Base-by-base conservation (phyloP, 495 filamentous ascomycete genomes). In the Physcia stellaris region DNA sequence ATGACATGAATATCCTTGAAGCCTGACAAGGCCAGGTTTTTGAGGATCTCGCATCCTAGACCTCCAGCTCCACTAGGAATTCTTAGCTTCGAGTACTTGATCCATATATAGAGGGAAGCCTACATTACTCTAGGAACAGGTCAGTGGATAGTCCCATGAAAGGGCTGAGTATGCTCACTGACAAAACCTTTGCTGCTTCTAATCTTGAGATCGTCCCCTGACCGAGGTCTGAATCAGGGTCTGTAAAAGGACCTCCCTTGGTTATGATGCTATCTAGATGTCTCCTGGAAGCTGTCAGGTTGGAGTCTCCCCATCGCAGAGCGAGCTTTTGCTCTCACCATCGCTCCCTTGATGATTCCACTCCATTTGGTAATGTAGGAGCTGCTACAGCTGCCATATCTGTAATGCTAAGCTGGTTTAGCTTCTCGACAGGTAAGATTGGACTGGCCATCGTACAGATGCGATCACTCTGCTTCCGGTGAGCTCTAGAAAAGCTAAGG, bases 1-100 rank as follows among this genome's bases (percentile, higher is more conserved):
- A 99, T 96, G 27, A 99, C 88, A 64, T 96, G 86, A 42, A 99
- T 94, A 54, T 95, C 71, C 57, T 81, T 92, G 64, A 96, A 96
- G 9, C 92, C 86, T 3, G 87, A 94, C 3, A 95, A 68, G 21
- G 92, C 90, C 7, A 99, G 73, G 49, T 96, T 86, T 66, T 99
- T 99, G 27, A 99, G 59, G 35, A 99, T 87, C 57, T 99, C 92
- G 50, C 92, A 99, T 42, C 92, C 92, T 47, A 99, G 57, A 9
- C 92, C 92, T 41, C 92, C 92, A 45, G 92, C 92, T 29, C 92
- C 92, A 41, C 83, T 94, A 35, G 35, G 65, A 47, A 62, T 53
- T 10, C 19, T 17, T 33, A 9, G 24, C 23, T 15, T 37, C 16
- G 9, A 32, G n/a, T 4, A 17, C 4, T 36, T n/a, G 2, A 7